Evolutionary conservation across 352 stramenopile species (phyloP), one percentile per base, ranked within the genome.

Genomic region (Phytophthora ramorum): DNA sequence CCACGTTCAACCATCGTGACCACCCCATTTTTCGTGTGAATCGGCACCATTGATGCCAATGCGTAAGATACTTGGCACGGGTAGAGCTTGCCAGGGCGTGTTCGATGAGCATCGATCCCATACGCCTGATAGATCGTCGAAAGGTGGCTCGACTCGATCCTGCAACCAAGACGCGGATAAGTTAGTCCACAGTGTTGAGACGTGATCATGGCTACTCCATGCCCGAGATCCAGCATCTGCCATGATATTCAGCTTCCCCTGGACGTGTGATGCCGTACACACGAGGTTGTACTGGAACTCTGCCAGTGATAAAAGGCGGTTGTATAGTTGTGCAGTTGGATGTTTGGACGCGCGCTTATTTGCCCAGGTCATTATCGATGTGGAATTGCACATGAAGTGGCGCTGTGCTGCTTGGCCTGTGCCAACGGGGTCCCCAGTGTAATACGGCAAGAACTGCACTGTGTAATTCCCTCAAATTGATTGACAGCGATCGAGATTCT

Each of bases 391-490:
- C 48, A 20, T 65, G 37, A 0, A 19, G 7, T 10, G 41, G 50
- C n/a, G n/a, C n/a, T n/a, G n/a, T n/a, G n/a, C n/a, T 1, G 19
- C 7, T 1, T 16, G n/a, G 9, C 1, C 7, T 10, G 16, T 49
- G 10, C 55, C 69, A 73, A 1, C 0, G 6, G 2, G 53, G 46
- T 0, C 58, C 58, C 63, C 69, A 70, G 1, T 61, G 20, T 2
- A 73, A 9, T 14, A 40, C 48, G 0, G 63, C 58, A 0, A 76
- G 14, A 0, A 69, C 58, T 3, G 58, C 58, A 16, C 63, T 76
- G 0, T 40, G 43, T 0, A 68, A 17, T 16, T 68, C 55, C 5
- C 69, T 24, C 1, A 69, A 16, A 17, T 73, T 73, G 30, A 76
- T 73, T 0, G 53, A 66, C 22, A 69, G 35, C 0, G 0, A 8